Base-by-base conservation (phyloP, 306 rosid genomes). In the Comarum palustre region DNA sequence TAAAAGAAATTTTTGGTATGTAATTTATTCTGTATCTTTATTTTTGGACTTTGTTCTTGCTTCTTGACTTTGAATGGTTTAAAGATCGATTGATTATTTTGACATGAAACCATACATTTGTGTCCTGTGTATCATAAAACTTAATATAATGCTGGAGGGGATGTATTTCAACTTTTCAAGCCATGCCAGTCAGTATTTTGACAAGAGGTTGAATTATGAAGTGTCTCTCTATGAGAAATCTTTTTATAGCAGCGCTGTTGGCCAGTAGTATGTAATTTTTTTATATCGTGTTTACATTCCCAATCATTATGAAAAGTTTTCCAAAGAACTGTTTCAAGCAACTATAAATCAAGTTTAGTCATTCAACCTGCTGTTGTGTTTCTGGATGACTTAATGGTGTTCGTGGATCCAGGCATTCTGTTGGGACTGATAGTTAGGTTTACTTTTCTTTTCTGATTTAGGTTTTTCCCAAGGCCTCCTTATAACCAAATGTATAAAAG, bases 1-100 rank as follows among this genome's bases (percentile, higher is more conserved):
- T 95, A 74, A 85, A 73, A 80, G 99, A 95, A 82, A 95, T 95
- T 39, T 95, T 95, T 74, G 72, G 99, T 95, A 90, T 63, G 99
- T 71, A 63, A 74, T 39, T 69, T 55, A 3, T 41, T 42, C 47
- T 42, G 34, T 47, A 42, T 73, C 59, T 25, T 32, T 57, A 55
- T 2, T 29, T 13, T 15, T 78, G 67, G 12, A 80, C 38, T 65
- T 75, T 61, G 2, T 42, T 50, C 60, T 59, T 32, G 15, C 34
- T 34, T 82, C 22, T 27, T 31, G 70, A 51, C 43, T 69, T 36
- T 66, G 61, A 72, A 58, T 59, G 13, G 36, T 34, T 72, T 61
- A 45, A 74, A 72, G 25, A 25, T 3, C 27, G 5, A 0, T 22
- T 41, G 47, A 16, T 27, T 10, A 55, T 15, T 16, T 15, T 57